Evolutionary conservation across 805 yeast species (phyloP).

Genomic region (Metschnikowia chrysomelidarum): DNA sequence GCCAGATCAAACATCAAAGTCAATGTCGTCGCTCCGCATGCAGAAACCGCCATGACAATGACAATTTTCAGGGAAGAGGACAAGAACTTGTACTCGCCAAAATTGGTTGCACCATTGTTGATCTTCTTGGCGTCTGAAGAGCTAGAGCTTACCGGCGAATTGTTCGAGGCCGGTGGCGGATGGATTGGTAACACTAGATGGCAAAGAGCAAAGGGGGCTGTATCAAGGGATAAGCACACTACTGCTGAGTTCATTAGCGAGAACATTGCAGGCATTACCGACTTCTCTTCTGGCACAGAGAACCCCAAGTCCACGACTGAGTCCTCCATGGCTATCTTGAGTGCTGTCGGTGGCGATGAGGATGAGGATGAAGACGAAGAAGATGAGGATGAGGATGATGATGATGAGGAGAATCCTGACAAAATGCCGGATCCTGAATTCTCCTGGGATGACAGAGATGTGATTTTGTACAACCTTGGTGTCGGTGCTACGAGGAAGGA

Average conservation of each 20-base stretch:
- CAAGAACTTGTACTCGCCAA: conserved; percentile 79
- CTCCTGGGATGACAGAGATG: conserved; percentile 63
- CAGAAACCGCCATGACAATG: conserved; percentile 95
- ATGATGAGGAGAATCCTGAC: conserved; percentile 32
- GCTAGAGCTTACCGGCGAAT: conserved; percentile 69
- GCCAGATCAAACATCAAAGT: conserved; percentile 70
- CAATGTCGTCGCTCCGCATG: conserved; percentile 92
- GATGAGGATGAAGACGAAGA: conserved; percentile 27
- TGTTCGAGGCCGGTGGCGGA: conserved; percentile 94
- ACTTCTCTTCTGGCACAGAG: conserved; percentile 56
- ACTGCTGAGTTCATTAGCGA: conserved; percentile 71
- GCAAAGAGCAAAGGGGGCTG: conserved; percentile 89
- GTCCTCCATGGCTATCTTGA: conserved; percentile 74
- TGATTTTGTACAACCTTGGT: conserved; percentile 83
- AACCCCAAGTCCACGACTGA: conserved; percentile 66
- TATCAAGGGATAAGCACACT: conserved; percentile 50
- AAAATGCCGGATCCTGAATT: conserved; percentile 47
- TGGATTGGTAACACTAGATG: conserved; percentile 95
- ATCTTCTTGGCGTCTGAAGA: conserved; percentile 76
- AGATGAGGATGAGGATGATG: conserved; percentile 40
- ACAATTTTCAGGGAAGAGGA: conserved; percentile 80
- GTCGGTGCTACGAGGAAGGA: conserved; percentile 82
- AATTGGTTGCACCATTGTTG: conserved; percentile 86
- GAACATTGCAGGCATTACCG: conserved; percentile 62
- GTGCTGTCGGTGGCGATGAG: conserved; percentile 53